Percentiles rank a stretch among this genome's conserved stretches.
Conservation (phyloP, 2,329 filamentous ascomycete species). For the Monilinia fructigena region DNA sequence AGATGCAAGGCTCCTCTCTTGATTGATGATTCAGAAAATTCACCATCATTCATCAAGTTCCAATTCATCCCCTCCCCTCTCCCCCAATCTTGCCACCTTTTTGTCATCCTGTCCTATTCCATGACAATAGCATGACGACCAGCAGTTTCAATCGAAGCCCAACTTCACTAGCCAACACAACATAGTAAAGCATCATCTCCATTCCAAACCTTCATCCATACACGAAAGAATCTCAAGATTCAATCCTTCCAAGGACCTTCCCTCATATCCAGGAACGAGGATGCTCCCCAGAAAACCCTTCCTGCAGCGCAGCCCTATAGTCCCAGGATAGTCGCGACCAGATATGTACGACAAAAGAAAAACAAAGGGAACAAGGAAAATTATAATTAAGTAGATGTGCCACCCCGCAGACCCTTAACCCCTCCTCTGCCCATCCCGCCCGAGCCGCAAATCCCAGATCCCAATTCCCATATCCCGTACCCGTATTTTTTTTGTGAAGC, state of each 20-base stretch:
- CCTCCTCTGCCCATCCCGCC: constrained; percentile 4
- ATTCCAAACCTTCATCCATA: not conserved
- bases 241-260: constrained; percentile 6
- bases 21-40: not conserved
- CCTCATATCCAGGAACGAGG: constrained; percentile 9
- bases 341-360: constrained; percentile 16
- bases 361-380: constrained; percentile 5
- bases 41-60: not conserved
- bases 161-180: not conserved
- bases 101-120: not conserved
- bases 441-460: constrained; percentile 14
- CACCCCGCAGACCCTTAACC: constrained; percentile 11
- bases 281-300: constrained; percentile 17
- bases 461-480: constrained; percentile 2
- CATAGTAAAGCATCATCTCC: not conserved
- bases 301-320: not conserved
- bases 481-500: constrained; percentile 12
- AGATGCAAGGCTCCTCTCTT: not conserved
- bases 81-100: not conserved
- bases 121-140: not conserved
- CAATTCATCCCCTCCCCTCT: not conserved
- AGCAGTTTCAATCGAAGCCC: not conserved
- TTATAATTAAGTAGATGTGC: constrained; percentile 15
- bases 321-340: constrained; percentile 11
- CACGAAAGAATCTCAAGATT: constrained; percentile 1